Base-by-base conservation (phyloP, 2,329 filamentous ascomycete genomes). In the Parafenestella ontariensis region DNA sequence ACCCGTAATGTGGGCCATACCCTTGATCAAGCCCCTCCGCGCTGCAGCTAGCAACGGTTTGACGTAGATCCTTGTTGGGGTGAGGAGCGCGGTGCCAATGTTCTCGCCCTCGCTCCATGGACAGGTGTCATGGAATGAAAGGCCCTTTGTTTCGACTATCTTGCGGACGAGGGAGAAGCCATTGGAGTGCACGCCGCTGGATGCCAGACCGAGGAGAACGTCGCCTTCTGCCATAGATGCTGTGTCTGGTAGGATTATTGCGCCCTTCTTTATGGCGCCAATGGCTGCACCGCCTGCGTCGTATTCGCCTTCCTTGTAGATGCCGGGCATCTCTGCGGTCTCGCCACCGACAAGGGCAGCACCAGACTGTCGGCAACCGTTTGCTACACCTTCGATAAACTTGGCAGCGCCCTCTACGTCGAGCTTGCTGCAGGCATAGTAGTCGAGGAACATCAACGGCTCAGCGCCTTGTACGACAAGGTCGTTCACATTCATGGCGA, bases 401-500 rank as follows among this genome's bases (percentile, higher is more conserved):
- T 87, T 84, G 10, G 90, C 88, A 0, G 92, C 92, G 4, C 87
- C 87, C 33, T 87, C 82, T 8, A 94, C 85, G 64, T 96, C 87
- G 20, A 99, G 85, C 75, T 89, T 89, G 76, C 91, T 92, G 83
- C 93, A 97, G 57, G 92, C 94, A 78, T 96, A 97, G 84, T 96
- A 98, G 81, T 99, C 95, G 59, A 98, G 87, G 84, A 99, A 98
- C 83, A 95, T 95, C 61, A 98, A 83, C 2, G 95, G 93, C 65
- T 95, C 91, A 11, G 95, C 95, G 49, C 95, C 95, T 79, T 98
- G 93, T 8, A 98, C 95, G 46, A 99, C 89, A 0, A 99, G 84
- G 71, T 99, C 95, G 76, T 99, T 99, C 73, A 98, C 95, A 76
- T 97, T 98, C 94, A 98, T 98, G 64, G 95, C 95, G 3, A 99